A percentile compares a stretch with the other conserved stretches of the same genome.
Conservation (phyloP, 495 filamentous ascomycete genomes). For the Hapsidospora chrysogenum region DNA sequence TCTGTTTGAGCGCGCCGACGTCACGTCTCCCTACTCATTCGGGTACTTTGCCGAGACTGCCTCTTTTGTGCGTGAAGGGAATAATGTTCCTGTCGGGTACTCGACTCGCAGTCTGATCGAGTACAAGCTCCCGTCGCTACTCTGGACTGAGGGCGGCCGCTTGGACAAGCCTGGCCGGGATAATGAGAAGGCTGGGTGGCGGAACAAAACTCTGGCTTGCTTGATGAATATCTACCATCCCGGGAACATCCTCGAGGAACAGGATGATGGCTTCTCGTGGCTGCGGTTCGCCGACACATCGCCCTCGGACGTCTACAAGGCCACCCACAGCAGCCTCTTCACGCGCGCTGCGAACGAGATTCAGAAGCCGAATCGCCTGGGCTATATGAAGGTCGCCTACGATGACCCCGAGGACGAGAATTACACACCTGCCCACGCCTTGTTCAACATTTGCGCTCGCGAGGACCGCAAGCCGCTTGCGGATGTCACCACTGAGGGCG, state of each 20-base stretch:
- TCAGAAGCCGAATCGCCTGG: constrained; percentile 33
- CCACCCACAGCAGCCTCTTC: constrained; percentile 37
- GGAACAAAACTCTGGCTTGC: constrained; percentile 51
- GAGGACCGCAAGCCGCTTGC: constrained; percentile 48
- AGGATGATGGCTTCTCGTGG: constrained; percentile 64
- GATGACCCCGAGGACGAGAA: constrained; percentile 34
- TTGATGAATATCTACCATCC: constrained; percentile 81
- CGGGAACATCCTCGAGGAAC: constrained; percentile 50
- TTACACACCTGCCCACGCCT: constrained; percentile 50
- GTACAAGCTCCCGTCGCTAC: constrained; percentile 61
- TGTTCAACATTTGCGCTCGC: constrained; percentile 64
- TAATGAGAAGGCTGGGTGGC: constrained; percentile 63
- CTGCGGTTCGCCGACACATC: constrained; percentile 73
- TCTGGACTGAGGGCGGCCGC: constrained; percentile 61
- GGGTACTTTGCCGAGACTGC: constrained; percentile 83
- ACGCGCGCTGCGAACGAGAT: constrained; percentile 42
- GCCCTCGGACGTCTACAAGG: constrained; percentile 48
- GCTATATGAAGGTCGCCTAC: constrained; percentile 23
- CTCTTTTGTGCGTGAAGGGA: constrained; percentile 81
- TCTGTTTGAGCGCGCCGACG: constrained; percentile 88
- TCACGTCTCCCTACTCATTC: constrained; percentile 66
- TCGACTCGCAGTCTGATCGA: constrained; percentile 77
- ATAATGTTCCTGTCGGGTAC: constrained; percentile 62
- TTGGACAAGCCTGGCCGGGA: constrained; percentile 59
- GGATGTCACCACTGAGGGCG: constrained; percentile 55